These are phyloP conservation scores for Tubosaeta sp. DNA, from an alignment of 768 basidiomycete genomes.

Conservation along the genomic window DNA sequence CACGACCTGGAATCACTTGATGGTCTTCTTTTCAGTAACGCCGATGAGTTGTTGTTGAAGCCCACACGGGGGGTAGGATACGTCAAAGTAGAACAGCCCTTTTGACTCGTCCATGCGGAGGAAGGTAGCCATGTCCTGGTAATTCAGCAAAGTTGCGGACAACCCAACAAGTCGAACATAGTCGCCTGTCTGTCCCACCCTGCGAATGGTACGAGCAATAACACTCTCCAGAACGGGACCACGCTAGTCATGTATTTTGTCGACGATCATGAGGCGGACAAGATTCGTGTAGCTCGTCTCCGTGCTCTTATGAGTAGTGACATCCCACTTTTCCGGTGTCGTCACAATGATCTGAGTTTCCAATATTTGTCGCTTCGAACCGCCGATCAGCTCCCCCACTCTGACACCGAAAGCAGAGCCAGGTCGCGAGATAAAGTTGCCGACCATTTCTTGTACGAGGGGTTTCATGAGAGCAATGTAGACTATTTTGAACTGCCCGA, in stretches of 20 bases:
- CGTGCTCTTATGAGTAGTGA: conserved; percentile 96
- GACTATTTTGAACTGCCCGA: conserved; percentile 91
- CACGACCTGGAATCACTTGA: conserved; percentile 96
- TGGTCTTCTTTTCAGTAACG: conserved; percentile 98
- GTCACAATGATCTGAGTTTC: conserved; percentile 98
- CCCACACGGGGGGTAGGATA: conserved; percentile 88
- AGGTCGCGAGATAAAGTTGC: conserved; percentile 83
- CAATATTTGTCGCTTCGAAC: conserved; percentile 92
- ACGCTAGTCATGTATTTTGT: conserved; percentile 99
- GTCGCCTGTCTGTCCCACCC: conserved; percentile 92
- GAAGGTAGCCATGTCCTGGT: conserved; percentile 96
- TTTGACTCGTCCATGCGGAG: conserved; percentile 88
- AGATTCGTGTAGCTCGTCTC: conserved; percentile 97
- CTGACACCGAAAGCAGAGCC: conserved; percentile 60
- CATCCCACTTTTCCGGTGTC: conserved; percentile 99
- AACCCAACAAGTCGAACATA: conserved; percentile 93
- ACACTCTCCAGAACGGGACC: conserved; percentile 94
- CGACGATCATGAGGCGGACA: conserved; percentile 93
- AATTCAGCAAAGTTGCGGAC: conserved; percentile 97
- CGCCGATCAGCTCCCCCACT: conserved; percentile 94
- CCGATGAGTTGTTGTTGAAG: conserved; percentile 97
- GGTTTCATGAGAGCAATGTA: conserved; percentile 99
- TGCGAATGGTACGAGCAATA: conserved; percentile 81
- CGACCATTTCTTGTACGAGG: conserved; percentile 97
- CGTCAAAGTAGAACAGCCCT: conserved; percentile 96